Conservation (phyloP, 2,329 filamentous ascomycete genomes). For the Aureobasidium sp. region DNA sequence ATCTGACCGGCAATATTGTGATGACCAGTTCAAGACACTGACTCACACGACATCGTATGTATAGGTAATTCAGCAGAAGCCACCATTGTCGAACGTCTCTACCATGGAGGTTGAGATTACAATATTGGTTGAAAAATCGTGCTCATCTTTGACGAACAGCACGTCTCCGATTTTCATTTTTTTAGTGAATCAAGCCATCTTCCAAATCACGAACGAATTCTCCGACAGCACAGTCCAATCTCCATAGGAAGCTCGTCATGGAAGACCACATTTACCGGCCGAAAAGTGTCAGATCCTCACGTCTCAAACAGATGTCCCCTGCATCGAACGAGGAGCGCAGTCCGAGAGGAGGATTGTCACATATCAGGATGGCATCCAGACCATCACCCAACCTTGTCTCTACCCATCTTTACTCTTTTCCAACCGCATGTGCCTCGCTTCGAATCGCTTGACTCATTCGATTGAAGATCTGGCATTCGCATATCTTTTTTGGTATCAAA, state of each 20-base stretch:
- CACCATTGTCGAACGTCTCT: not conserved
- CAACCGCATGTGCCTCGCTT: not conserved
- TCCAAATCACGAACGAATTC: not conserved
- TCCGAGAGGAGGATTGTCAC: not conserved
- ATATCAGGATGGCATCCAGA: not conserved
- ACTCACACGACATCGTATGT: not conserved
- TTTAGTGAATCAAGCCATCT: not conserved
- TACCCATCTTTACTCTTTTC: not conserved
- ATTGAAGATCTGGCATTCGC: conserved; percentile 5
- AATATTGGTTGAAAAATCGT: not conserved
- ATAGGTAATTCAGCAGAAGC: not conserved
- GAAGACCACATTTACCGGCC: not conserved
- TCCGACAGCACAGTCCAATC: not conserved
- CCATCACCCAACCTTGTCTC: not conserved
- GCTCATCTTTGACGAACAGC: conserved; percentile 1
- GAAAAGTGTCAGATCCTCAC: conserved; percentile 5
- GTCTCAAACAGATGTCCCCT: not conserved
- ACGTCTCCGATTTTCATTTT: not conserved
- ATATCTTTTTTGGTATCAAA: conserved; percentile 19
- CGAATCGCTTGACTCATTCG: not conserved
- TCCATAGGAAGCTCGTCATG: conserved; percentile 1
- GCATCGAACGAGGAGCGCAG: not conserved
- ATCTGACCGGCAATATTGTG: not conserved
- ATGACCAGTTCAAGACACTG: not conserved
- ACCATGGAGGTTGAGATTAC: not conserved